Percentiles rank a stretch among this genome's conserved stretches.
Evolutionary conservation across 306 rosid species (phyloP).

Genomic region (Echinosophora koreensis): DNA sequence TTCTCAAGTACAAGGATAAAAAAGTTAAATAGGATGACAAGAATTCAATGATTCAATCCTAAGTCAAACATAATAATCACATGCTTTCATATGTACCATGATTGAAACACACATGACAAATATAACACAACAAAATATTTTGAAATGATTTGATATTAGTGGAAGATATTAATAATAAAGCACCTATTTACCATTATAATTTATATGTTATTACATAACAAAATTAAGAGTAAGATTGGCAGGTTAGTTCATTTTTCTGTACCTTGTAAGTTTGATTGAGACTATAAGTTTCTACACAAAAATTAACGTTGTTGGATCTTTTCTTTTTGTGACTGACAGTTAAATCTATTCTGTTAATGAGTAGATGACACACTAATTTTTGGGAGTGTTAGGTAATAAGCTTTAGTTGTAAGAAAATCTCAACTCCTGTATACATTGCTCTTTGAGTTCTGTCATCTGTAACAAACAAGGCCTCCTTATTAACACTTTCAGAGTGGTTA

Average conservation of each 20-base stretch:
- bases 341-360: constrained; percentile 5
- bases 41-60: not conserved
- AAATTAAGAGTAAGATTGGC: constrained; percentile 4
- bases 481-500: constrained; percentile 2
- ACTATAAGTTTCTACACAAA: constrained; percentile 9
- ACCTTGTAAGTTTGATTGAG: not conserved
- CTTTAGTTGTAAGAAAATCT: constrained; percentile 15
- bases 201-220: not conserved
- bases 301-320: constrained; percentile 1
- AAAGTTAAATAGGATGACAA: not conserved
- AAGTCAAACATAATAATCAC: not conserved
- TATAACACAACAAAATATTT: not conserved
- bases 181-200: not conserved
- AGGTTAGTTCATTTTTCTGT: constrained; percentile 1
- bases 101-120: not conserved
- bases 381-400: constrained; percentile 1
- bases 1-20: not conserved
- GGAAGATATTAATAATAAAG: not conserved
- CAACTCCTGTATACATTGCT: not conserved
- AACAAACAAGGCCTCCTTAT: constrained; percentile 13
- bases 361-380: not conserved
- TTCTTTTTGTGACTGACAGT: not conserved
- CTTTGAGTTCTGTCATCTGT: constrained; percentile 11
- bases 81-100: not conserved
- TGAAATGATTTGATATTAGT: not conserved